These are phyloP conservation scores for Claviceps africana DNA, from an alignment of 2,329 filamentous ascomycete species.

Conservation along the genomic window DNA sequence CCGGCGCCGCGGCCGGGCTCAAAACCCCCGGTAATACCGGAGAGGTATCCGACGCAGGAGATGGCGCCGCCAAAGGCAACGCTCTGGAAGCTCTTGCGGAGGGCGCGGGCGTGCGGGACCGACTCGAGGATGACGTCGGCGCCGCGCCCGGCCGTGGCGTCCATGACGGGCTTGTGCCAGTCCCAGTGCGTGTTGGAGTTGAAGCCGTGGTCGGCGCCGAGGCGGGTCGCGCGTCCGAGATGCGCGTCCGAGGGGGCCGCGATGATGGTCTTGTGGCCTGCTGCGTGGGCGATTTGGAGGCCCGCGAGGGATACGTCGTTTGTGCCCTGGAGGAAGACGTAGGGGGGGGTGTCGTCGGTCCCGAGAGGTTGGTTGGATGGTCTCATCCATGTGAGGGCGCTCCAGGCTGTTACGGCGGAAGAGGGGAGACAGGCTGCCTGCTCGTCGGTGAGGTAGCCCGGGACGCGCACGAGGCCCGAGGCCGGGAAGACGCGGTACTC, in stretches of 20 bases:
- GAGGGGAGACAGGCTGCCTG: slow-evolving; percentile 48
- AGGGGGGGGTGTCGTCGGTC: slow-evolving; percentile 7
- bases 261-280: slow-evolving; percentile 35
- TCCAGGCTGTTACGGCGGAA: slow-evolving; percentile 50
- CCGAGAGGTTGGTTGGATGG: slow-evolving; percentile 32
- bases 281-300: slow-evolving; percentile 38
- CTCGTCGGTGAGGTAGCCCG: slow-evolving; percentile 41
- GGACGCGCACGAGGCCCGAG: slow-evolving; percentile 39
- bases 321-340: slow-evolving; percentile 39
- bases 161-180: slow-evolving; percentile 36
- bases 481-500: slow-evolving; percentile 46
- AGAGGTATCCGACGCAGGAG: slow-evolving; percentile 35
- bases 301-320: slow-evolving; percentile 38
- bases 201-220: slow-evolving; percentile 38
- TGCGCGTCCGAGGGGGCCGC: slow-evolving; percentile 41
- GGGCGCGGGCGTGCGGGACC: slow-evolving; percentile 33
- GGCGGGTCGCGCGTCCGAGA: slow-evolving; percentile 28
- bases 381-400: slow-evolving; percentile 47
- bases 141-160: slow-evolving; percentile 29
- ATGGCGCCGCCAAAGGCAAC: slow-evolving; percentile 42
- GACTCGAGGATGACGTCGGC: slow-evolving; percentile 43
- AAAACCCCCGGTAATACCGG: slow-evolving; percentile 37
- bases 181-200: slow-evolving; percentile 39
- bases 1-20: slow-evolving; percentile 13
- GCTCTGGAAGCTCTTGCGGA: slow-evolving; percentile 37